Conservation (phyloP, 371 early-diverging fungal genomes). For the Phascolomyces articulosus region DNA sequence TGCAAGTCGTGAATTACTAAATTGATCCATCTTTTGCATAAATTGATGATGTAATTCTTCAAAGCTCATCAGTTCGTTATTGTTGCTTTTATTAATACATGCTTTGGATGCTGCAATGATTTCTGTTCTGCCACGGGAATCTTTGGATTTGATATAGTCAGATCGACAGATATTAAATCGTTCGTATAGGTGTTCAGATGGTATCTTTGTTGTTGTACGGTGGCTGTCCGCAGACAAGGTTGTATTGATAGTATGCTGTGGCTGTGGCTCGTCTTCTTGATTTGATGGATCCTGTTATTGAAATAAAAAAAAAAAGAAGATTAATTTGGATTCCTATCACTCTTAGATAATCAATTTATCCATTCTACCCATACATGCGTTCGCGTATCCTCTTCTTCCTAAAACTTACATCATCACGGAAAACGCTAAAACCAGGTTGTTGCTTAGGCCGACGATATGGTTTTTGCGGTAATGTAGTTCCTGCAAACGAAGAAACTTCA, state of each 20-base stretch:
- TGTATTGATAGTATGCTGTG: too few species aligned
- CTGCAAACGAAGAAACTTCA: slow-evolving; percentile 52
- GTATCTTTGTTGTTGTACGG: too few species aligned
- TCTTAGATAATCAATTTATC: too few species aligned
- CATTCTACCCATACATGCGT: too few species aligned
- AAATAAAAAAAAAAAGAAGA: too few species aligned
- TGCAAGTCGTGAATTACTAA: too few species aligned
- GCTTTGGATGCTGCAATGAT: slow-evolving; percentile 3
- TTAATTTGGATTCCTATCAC: too few species aligned
- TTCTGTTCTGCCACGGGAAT: slow-evolving; percentile 11
- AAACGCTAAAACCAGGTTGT: slow-evolving; percentile 24
- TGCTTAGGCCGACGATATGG: slow-evolving; percentile 13
- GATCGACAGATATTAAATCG: neutral
- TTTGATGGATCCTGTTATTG: too few species aligned
- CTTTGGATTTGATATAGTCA: slow-evolving; percentile 2
- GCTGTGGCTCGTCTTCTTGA: too few species aligned
- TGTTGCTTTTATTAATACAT: neutral
- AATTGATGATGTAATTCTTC: slow-evolving; percentile 11
- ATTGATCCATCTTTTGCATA: neutral
- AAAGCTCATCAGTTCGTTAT: slow-evolving; percentile 8
- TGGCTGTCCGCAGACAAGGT: too few species aligned
- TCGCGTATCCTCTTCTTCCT: too few species aligned
- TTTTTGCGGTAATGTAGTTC: slow-evolving; percentile 49
- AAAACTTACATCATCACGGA: slow-evolving; percentile 14
- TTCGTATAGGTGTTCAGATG: too few species aligned